Evolutionary conservation across 2,329 filamentous ascomycete genomes (phyloP).

Genomic region (Cadophora sp.): DNA sequence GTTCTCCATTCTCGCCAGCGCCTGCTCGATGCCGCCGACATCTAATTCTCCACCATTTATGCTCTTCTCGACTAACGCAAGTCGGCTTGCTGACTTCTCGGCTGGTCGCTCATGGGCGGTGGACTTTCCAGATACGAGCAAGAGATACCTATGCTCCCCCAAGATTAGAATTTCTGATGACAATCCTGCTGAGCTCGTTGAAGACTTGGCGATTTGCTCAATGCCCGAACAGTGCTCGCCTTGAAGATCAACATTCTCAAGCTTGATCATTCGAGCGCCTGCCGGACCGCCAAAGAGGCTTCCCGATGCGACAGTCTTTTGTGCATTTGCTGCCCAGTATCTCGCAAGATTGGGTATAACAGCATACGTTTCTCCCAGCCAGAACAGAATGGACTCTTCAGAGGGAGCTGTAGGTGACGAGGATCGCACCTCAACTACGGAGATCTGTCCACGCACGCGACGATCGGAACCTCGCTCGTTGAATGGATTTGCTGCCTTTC

Average conservation of each 20-base stretch:
- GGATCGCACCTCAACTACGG: conserved; percentile 38
- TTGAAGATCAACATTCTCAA: conserved; percentile 43
- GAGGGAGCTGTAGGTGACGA: conserved; percentile 35
- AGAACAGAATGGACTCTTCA: conserved; percentile 45
- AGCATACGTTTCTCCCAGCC: conserved; percentile 43
- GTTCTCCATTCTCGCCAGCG: conserved; percentile 60
- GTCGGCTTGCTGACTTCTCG: conserved; percentile 25
- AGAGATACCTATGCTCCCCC: conserved; percentile 43
- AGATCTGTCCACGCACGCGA: conserved; percentile 40
- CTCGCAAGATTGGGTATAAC: conserved; percentile 43
- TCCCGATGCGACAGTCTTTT: conserved; percentile 33
- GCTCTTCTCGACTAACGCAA: conserved; percentile 36
- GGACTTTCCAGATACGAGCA: conserved; percentile 35
- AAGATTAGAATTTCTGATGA: conserved; percentile 41
- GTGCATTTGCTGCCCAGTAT: conserved; percentile 42
- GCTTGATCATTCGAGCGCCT: conserved; percentile 37
- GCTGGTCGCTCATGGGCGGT: conserved; percentile 8
- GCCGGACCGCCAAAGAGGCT: conserved; percentile 38
- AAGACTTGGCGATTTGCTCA: conserved; percentile 37
- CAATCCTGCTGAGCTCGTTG: conserved; percentile 22
- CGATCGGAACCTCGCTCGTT: conserved; percentile 27
- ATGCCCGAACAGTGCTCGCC: conserved; percentile 44
- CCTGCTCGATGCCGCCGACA: conserved; percentile 70
- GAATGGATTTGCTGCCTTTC: conserved; percentile 46
- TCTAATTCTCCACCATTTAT: conserved; percentile 51